These are phyloP conservation scores for Castanea mollissima DNA, from an alignment of 306 rosid species.

Conservation along the genomic window DNA sequence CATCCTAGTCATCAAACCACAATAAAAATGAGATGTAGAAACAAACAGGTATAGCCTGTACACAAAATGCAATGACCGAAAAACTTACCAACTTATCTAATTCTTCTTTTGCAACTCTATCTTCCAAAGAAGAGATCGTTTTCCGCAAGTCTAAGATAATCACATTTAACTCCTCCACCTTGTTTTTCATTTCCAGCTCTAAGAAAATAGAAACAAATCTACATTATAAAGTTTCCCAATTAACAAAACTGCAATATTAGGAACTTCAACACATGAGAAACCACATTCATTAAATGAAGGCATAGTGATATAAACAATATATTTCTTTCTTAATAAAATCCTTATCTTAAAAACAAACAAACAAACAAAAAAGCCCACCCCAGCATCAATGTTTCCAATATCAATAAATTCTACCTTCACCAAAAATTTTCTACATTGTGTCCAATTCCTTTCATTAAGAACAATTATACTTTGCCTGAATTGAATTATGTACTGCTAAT, in stretches of 20 bases:
- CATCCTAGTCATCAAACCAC: constrained; percentile 50
- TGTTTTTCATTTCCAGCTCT: constrained; percentile 69
- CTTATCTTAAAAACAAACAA: too few species aligned
- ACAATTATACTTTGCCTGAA: too few species aligned
- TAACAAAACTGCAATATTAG: not conserved
- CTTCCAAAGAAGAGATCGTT: constrained; percentile 51
- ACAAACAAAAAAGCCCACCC: too few species aligned
- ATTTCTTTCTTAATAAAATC: not conserved
- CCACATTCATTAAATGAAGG: not conserved
- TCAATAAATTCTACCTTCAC: too few species aligned
- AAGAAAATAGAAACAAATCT: constrained; percentile 28
- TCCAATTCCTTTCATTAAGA: too few species aligned
- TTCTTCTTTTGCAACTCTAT: constrained; percentile 59
- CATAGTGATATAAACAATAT: not conserved
- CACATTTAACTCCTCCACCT: constrained; percentile 47
- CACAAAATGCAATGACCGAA: constrained; percentile 1
- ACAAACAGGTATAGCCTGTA: constrained; percentile 3
- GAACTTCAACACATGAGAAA: not conserved
- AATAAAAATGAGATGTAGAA: constrained; percentile 3
- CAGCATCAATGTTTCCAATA: too few species aligned
- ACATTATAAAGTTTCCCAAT: constrained; percentile 10
- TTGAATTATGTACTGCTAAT: too few species aligned
- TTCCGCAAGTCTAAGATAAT: constrained; percentile 42
- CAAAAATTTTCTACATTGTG: too few species aligned
- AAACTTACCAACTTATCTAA: constrained; percentile 66